Percentiles rank a stretch among this genome's conserved stretches.
These are phyloP conservation scores for Phaffomyces opuntiae DNA, from an alignment of 805 yeast species.

Conservation along the genomic window DNA sequence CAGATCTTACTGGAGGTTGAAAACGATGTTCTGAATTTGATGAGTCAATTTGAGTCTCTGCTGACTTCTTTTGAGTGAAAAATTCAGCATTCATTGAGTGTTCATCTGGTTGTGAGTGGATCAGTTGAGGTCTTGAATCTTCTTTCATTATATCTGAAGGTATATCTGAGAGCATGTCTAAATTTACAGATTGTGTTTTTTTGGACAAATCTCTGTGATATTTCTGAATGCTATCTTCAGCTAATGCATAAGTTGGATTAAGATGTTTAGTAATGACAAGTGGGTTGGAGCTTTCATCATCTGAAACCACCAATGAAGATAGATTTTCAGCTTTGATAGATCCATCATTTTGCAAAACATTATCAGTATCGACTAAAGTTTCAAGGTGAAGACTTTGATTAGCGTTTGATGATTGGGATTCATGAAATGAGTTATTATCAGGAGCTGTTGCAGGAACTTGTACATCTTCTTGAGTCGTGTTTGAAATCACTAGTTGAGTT, in stretches of 20 bases:
- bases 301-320: slow-evolving; percentile 19
- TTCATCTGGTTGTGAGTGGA: not conserved
- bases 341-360: not conserved
- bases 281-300: slow-evolving; percentile 13
- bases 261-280: not conserved
- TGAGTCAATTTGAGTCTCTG: not conserved
- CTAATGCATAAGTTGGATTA: not conserved
- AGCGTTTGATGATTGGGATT: not conserved
- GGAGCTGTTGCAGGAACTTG: slow-evolving; percentile 23
- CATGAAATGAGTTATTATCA: slow-evolving; percentile 4
- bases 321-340: not conserved
- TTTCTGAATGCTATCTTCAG: slow-evolving; percentile 19
- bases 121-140: too few relatives aligned
- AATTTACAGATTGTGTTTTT: not conserved
- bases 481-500: not conserved
- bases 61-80: not conserved
- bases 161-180: too few relatives aligned
- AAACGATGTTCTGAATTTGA: not conserved
- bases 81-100: not conserved
- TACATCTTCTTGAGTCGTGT: slow-evolving; percentile 11
- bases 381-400: not conserved
- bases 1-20: not conserved
- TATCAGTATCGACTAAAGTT: not conserved
- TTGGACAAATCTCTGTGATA: slow-evolving; percentile 1
- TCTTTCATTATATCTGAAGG: too few relatives aligned